Base-by-base conservation (phyloP, 31 red algal genomes). In the Asparagopsis taxiformis region DNA sequence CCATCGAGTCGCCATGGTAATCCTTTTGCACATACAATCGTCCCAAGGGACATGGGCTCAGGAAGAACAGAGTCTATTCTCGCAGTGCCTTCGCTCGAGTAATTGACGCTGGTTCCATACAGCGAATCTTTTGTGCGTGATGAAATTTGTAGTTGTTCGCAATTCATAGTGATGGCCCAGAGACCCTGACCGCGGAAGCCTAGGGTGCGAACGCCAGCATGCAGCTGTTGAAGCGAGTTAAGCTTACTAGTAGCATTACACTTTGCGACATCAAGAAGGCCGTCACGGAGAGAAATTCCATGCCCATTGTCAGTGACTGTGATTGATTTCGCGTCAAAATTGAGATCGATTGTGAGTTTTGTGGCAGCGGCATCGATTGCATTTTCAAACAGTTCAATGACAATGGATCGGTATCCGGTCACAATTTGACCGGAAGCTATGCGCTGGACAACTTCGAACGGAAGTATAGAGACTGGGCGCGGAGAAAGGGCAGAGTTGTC, bases 191-290 rank as follows among this genome's bases (percentile, higher is more conserved):
- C 90, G 43, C 90, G 83, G 57, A 93, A 93, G 24, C 90, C 91
- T 24, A 87, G 77, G 26, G 76, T 89, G 16, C 32, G 38, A 31
- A 88, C 62, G 31, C 83, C 75, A n/a, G 62, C 56, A 38, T 55
- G 70, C 23, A 94, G 72, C 44, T 89, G 58, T 43, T 75, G 41
- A 25, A 94, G 33, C 2, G 75, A 55, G 62, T 34, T 25, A 31
- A 94, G 79, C 63, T 94, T 94, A 43, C 77, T 84, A 20, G 91
- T 94, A 17, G 91, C 78, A 36, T 94, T 88, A 16, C 71, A 88
- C 49, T 24, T 50, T 2, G 81, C 72, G 38, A 80, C 59, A 31
- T 58, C 36, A 29, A 56, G 16, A 32, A 77, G 55, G 25, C 74
- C 59, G 31, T 94, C 50, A 5, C 43, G 10, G n/a, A 65, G 2